Conservation (phyloP, 805 yeast species). For the Yamadazyma nakazawae region DNA sequence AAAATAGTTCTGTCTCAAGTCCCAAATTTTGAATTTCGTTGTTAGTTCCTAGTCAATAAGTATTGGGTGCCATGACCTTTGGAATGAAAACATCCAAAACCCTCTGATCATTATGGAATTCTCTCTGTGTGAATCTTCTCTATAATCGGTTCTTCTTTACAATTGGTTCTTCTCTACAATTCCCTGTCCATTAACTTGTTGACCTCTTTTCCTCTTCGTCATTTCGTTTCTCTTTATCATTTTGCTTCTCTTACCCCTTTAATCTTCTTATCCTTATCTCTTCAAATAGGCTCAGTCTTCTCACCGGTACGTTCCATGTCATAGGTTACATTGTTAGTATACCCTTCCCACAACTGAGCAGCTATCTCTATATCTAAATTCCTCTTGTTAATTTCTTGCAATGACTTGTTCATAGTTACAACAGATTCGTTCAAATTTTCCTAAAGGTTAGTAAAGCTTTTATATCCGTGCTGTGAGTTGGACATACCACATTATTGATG, state of each 20-base stretch:
- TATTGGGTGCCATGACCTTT: too few relatives aligned
- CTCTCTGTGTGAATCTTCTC: too few relatives aligned
- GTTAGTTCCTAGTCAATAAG: too few relatives aligned
- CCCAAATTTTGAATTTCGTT: too few relatives aligned
- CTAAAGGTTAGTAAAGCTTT: slow-evolving; percentile 25
- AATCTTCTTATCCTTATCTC: background rate
- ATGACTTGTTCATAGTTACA: slow-evolving; percentile 55
- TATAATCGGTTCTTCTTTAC: too few relatives aligned
- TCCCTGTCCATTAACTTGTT: background rate
- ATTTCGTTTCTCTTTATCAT: background rate
- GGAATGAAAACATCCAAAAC: too few relatives aligned
- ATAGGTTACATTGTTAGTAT: slow-evolving; percentile 65
- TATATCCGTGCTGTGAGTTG: background rate
- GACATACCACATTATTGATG: slow-evolving; percentile 71
- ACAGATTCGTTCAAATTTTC: slow-evolving; percentile 73
- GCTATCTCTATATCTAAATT: slow-evolving; percentile 69
- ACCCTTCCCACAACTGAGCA: slow-evolving; percentile 77
- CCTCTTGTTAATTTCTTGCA: slow-evolving; percentile 59
- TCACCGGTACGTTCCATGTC: slow-evolving; percentile 66
- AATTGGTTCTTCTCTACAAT: too few relatives aligned
- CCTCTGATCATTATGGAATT: too few relatives aligned
- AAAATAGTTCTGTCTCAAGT: too few relatives aligned
- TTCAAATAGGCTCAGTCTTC: slow-evolving; percentile 48
- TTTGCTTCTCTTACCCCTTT: background rate
- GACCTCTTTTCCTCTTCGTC: background rate